Evolutionary conservation across 2,329 filamentous ascomycete genomes (phyloP), one percentile per base, ranked within the genome.

Genomic region (Diaporthe sp.): DNA sequence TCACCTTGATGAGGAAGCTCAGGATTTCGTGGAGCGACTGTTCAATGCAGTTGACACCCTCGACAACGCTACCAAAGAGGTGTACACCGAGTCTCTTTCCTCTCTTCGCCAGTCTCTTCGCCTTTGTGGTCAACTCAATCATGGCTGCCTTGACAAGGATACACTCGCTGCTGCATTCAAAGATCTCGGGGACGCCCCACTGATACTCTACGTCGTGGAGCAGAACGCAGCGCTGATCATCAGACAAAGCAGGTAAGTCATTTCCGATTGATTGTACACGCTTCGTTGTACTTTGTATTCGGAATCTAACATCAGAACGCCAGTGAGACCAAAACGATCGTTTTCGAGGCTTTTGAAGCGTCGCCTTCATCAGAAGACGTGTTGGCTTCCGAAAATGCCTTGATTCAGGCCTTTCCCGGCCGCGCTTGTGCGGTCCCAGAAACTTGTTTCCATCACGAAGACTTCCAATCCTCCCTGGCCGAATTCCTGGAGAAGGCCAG

Each of bases 391-490:
- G 80, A 88, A 46, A 84, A 84, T 39, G 86, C 90, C 2, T 80
- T 93, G 0, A 78, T 84, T 72, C 91, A 91, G 86, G 84, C 88
- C 34, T 93, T 93, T 77, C 92, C 92, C 0, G 89, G 88, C 0
- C 82, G 81, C 17, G 86, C 88, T 0, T 87, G 89, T 0, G 82
- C 84, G 0, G 77, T 92, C 3, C 82, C 89, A 0, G 77, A 80
- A 4, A n/a, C 78, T 2, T 80, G 78, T 1, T 82, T 84, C 42
- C 39, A 34, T 4, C 39, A 62, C 31, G 22, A 53, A 0, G 70
- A 76, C 39, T 76, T 60, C 0, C 70, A 81, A 3, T 19, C 72
- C 0, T 77, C 76, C 0, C 91, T 93, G 46, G 86, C 86, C 75
- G 79, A 86, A 2, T 91, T 93, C 68, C 82, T 93, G 0, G 87